Evolutionary conservation across 768 basidiomycete genomes (phyloP), one percentile per base, ranked within the genome.

Genomic region (Udeniomyces megalosporus): DNA sequence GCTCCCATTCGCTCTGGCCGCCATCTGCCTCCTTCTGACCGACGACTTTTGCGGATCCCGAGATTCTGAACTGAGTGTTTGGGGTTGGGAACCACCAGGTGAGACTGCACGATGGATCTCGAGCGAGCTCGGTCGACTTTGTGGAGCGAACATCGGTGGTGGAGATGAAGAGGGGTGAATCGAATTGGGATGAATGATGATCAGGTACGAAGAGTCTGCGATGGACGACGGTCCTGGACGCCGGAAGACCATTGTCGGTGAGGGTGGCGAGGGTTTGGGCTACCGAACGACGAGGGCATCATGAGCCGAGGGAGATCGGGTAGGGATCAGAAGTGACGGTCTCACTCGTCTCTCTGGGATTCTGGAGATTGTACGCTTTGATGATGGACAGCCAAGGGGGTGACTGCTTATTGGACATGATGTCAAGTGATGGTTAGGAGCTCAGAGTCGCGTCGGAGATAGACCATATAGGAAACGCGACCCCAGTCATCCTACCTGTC

Each of bases 61-160:
- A 31, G 38, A 63, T 42, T 12, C 62, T 35, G 38, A 63, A 51
- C 56, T 63, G 62, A 14, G 48, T 24, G 56, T 63, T 63, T 34
- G 56, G 48, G 11, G 62, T 52, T 7, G 62, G 62, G 24, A 58
- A 42, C 62, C 62, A 63, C 62, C 62, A 63, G 49, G 58, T 51
- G 12, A 49, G 38, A 0, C 31, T 51, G 2, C 24, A 22, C n/a
- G 32, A 31, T 1, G 62, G 44, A 31, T 34, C 49, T 14, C 28
- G 29, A 12, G 38, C 22, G 20, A 63, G 42, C 49, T 63, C 47
- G 54, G 47, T 42, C 15, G 55, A 22, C 48, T 63, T 63, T 38
- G 35, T 10, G 35, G 62, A 57, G 0, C 62, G 55, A 15, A 58
- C 20, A 49, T 63, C 62, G 35, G 62, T 63, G 8, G 62, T 63